Base-by-base conservation (phyloP, 148 eudicot genomes). In the Suaeda aralocaspica region DNA sequence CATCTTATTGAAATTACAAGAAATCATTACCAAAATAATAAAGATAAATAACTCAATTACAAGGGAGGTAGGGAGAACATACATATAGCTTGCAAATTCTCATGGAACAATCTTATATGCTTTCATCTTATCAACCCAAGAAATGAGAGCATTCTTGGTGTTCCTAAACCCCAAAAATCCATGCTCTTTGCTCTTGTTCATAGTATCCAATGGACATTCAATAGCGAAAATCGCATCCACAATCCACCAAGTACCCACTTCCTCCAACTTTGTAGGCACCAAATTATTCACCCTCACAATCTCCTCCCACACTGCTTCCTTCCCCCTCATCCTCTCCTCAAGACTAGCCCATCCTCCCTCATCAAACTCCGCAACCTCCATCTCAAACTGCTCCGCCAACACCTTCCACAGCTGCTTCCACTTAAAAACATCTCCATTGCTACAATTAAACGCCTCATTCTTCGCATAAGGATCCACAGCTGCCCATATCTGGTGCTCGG, bases 131-230 rank as follows among this genome's bases (percentile, higher is more conserved):
- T 82, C 85, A 55, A 82, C 56, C 85, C 82, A 82, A 73, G 83
- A 77, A 65, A 70, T 58, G 19, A 82, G 34, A 34, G 85, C 60
- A 49, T 76, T 82, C 70, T 82, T 77, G 29, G 83, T 82, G 68
- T 82, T 82, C 67, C 85, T 66, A 46, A 82, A 82, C 45, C 85
- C 85, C 26, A 82, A 71, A 58, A 82, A 82, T n/a, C 85, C 85
- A 74, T 82, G 85, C 42, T 82, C 85, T 67, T 82, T 82, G 59
- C 85, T 82, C 79, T 82, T 82, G 59, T 82, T 82, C 85, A 82
- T 82, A 57, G 50, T 79, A 71, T 79, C 82, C 68, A 82, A 59
- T 3, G 19, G n/a, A 3, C 49, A 39, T 22, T 77, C 78, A 13
- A 30, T 30, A 7, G 56, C 60, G 7, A 82, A 60, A 57, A 9